Evolutionary conservation across 2,329 filamentous ascomycete genomes (phyloP), one percentile per base, ranked within the genome.

Genomic region (Diaporthe sp.): DNA sequence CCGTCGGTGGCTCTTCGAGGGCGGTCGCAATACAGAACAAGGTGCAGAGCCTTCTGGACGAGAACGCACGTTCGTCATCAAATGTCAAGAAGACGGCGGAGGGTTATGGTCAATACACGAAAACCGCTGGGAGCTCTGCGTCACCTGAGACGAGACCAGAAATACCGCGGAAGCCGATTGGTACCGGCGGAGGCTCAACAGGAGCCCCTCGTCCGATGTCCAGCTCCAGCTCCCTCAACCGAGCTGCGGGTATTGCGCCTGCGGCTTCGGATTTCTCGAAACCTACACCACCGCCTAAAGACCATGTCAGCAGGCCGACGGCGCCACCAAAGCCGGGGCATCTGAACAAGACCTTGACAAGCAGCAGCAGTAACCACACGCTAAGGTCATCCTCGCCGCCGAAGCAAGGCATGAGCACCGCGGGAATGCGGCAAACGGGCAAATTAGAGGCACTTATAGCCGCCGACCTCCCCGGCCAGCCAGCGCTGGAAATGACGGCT

Each of bases 1-100:
- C 88, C 74, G 89, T 89, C 81, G 90, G 88, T n/a, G 87, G 89
- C 65, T 84, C 90, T 4, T 91, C 91, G 19, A 88, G 92, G 57
- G 95, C 95, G 25, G 90, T 92, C n/a, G 94, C 93, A 37, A 99
- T 99, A 79, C 95, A 98, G 82, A 95, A 94, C 81, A 93, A 96
- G 78, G 95, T 99, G 73, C 94, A 97, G 85, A 95, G 91, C 68
- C 87, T 98, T 68, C 86, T 99, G 22, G 93, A 92, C 76, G 96
- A 98, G 80, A 95, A 93, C 55, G 91, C 92, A 79, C 92, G 88
- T 78, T 87, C 91, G 7, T 85, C 88, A 0, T 82, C 89, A 1
- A 85, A 86, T 19, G 89, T 91, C 39, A 92, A 92, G 78, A 85
- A 88, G 68, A 98, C 95, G 0, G 96, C 96, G 0, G 93, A 96